phyloP scores from a whole-genome alignment of 176 grass and related monocot genomes.

The Triticum turgidum region DNA sequence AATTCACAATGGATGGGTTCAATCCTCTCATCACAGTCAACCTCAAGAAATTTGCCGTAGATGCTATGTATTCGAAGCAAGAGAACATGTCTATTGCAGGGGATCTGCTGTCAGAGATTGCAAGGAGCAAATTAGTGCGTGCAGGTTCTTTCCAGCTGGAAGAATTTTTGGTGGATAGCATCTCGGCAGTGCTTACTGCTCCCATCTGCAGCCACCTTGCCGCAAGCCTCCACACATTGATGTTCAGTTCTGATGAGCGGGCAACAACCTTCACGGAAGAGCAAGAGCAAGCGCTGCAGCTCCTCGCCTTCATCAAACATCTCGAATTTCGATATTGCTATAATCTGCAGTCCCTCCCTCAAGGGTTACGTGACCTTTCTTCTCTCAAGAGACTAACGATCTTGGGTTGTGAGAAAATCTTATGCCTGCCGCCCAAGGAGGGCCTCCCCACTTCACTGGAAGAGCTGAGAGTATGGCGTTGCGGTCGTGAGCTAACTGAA shows the following conservation, averaged over 20 bases:
- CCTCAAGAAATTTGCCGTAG: not conserved
- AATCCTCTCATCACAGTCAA: not conserved
- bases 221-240: not conserved
- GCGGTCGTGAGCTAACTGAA: not conserved
- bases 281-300: not conserved
- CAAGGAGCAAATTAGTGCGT: not conserved
- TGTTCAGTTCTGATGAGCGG: rapidly evolving
- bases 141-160: not conserved
- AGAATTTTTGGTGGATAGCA: not conserved
- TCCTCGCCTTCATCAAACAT: not conserved
- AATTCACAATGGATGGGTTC: not conserved
- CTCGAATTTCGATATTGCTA: rapidly evolving
- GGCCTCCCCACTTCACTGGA: not conserved
- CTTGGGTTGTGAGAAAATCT: not conserved
- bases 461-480: rapidly evolving
- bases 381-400: not conserved
- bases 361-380: not conserved
- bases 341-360: not conserved
- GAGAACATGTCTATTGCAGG: too few species aligned
- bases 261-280: not conserved
- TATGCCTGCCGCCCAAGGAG: not conserved
- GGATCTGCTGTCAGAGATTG: not conserved
- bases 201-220: not conserved
- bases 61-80: too few species aligned
- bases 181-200: not conserved